Evolutionary conservation across 768 basidiomycete species (phyloP).

Genomic region (Rhizopogon rudus): DNA sequence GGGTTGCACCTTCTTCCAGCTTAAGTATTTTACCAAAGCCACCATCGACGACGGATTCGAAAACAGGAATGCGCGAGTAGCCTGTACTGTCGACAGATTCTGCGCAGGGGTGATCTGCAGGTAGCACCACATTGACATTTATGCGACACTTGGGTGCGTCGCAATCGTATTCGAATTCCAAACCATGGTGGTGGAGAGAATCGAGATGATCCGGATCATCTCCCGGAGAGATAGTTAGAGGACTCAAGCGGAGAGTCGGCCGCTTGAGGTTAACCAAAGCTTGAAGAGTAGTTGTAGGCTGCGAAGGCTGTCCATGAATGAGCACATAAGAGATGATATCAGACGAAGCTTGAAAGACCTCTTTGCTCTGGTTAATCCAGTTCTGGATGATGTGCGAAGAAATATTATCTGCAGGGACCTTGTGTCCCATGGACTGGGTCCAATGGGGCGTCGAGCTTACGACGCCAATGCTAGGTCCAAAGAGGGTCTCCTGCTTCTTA

Average conservation of each 20-base stretch:
- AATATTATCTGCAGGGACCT: constrained; percentile 58
- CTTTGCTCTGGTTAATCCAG: constrained; percentile 87
- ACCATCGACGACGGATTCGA: constrained; percentile 59
- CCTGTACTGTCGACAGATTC: constrained; percentile 30
- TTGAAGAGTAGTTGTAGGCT: constrained; percentile 90
- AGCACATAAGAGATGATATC: constrained; percentile 1
- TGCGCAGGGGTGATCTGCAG: constrained; percentile 56
- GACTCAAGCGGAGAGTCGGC: constrained; percentile 77
- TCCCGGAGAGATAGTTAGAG: constrained; percentile 41
- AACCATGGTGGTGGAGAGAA: constrained; percentile 61
- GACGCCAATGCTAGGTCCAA: constrained; percentile 87
- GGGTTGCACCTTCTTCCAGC: constrained; percentile 69
- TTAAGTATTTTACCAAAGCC: constrained; percentile 76
- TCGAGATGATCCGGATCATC: constrained; percentile 43
- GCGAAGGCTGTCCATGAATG: constrained; percentile 45
- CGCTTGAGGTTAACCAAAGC: constrained; percentile 93
- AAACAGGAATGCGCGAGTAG: constrained; percentile 31
- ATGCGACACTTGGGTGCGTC: constrained; percentile 83
- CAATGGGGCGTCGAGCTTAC: constrained; percentile 65
- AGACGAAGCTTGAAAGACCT: constrained; percentile 39
- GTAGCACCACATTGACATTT: constrained; percentile 69
- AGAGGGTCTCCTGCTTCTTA: constrained; percentile 75
- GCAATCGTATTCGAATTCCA: constrained; percentile 92
- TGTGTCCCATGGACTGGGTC: constrained; percentile 64
- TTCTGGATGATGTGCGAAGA: constrained; percentile 75